Base-by-base conservation (phyloP, 2,329 filamentous ascomycete species). In the Colletotrichum liaoningense region DNA sequence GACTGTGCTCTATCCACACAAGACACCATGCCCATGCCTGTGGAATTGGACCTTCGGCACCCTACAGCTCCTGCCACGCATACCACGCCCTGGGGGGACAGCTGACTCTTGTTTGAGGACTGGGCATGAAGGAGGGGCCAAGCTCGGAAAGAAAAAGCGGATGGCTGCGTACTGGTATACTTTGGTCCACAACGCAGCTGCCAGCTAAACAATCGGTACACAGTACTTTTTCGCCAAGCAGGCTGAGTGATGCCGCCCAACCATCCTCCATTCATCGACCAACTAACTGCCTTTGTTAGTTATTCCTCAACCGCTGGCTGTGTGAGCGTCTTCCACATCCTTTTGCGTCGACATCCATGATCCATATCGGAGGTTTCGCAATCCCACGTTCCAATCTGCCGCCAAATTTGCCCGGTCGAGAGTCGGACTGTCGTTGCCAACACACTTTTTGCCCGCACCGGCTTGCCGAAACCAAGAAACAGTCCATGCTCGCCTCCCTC, bases 291-390 rank as follows among this genome's bases (percentile, higher is more conserved):
- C 33, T 63, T 24, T 52, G 46, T 60, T 38, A 30, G 42, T 69
- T 33, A 46, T 64, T 33, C 38, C 33, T 63, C 66, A 55, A 38
- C 56, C 70, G 60, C 67, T 56, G 49, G 56, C 60, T 57, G 58
- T 56, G 60, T 62, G 46, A 71, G 38, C 67, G 46, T 70, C 60
- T 22, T 55, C 58, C 35, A 60, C 67, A 60, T 49, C 22, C 60
- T 24, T 19, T 24, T 56, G 28, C 22, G 24, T 55, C 46, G 42
- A 54, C 33, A 38, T 73, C 54, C 60, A 66, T 65, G 71, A 71
- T 60, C 67, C 67, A 73, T 73, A 30, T 33, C 35, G 46, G 46
- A 63, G 71, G 67, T 70, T 73, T 73, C 49, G 71, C 56, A 60
- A 66, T 65, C 67, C 67, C 67, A 52, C 60, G 60, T 66, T 54